These are phyloP conservation scores for Colletotrichum gloeosporioides DNA, from an alignment of 2,329 filamentous ascomycete genomes.

Conservation along the genomic window DNA sequence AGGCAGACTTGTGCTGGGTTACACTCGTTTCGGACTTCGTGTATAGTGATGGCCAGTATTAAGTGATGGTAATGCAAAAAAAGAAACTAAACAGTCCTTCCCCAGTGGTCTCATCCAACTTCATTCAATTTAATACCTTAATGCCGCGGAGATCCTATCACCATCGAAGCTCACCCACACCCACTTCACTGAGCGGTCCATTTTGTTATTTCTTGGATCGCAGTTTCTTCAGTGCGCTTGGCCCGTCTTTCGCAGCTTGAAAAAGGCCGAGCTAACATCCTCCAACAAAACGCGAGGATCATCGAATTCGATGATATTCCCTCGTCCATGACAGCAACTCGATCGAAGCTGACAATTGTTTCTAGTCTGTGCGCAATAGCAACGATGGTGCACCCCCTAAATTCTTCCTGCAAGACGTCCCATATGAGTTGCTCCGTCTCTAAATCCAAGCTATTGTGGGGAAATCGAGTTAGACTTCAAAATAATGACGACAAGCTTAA, in stretches of 20 bases:
- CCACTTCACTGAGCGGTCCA: rapidly evolving
- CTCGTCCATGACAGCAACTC: not conserved
- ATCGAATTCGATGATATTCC: not conserved
- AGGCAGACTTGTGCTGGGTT: not conserved
- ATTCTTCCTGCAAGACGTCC: not conserved
- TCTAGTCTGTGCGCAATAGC: not conserved
- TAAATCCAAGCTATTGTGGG: not conserved
- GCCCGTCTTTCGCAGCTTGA: not conserved
- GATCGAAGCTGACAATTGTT: not conserved
- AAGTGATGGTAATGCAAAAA: not conserved
- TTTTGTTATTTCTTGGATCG: not conserved
- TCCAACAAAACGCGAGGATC: not conserved
- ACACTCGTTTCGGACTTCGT: not conserved
- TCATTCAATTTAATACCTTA: not conserved
- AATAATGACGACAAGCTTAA: too few species aligned
- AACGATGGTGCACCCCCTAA: not conserved
- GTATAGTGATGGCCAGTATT: too few species aligned
- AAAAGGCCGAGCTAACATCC: not conserved
- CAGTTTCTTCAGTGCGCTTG: not conserved
- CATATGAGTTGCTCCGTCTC: not conserved
- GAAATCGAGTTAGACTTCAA: not conserved
- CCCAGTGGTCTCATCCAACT: rapidly evolving
- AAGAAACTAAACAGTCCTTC: too few species aligned
- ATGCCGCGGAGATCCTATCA: not conserved
- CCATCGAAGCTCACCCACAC: rapidly evolving